These are phyloP conservation scores for Micractinium sp. DNA, from an alignment of 139 green algal genomes.

Conservation along the genomic window DNA sequence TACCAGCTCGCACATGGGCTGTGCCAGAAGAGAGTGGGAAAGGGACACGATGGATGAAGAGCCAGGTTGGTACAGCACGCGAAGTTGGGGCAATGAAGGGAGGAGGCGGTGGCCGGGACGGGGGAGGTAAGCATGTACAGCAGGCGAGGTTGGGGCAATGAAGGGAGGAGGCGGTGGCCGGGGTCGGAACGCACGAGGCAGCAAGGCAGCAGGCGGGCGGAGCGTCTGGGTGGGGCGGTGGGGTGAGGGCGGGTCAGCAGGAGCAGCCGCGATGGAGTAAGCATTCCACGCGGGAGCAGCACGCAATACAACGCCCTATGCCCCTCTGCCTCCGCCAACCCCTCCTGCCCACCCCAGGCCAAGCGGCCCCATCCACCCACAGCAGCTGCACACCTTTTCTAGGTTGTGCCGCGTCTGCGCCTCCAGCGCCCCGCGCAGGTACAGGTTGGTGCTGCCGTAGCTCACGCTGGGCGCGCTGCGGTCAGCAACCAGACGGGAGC, in stretches of 20 bases:
- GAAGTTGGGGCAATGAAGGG: not conserved
- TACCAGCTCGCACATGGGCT: constrained; percentile 59
- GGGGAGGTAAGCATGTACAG: no score
- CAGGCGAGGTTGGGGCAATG: not conserved
- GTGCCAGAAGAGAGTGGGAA: not conserved
- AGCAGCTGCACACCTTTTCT: constrained; percentile 32
- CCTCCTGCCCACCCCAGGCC: not conserved
- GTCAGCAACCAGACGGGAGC: no score
- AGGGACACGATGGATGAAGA: not conserved
- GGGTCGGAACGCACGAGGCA: no score
- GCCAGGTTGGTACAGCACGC: not conserved
- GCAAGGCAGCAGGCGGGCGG: no score
- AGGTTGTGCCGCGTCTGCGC: constrained; percentile 87
- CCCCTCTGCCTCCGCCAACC: not conserved
- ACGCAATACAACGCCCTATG: not conserved
- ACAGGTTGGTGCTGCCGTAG: constrained; percentile 82
- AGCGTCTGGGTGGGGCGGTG: no score
- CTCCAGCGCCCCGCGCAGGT: constrained; percentile 90
- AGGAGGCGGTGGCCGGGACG: not conserved
- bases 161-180: not conserved
- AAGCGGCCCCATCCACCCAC: not conserved
- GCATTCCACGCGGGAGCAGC: not conserved
- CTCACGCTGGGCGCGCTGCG: constrained; percentile 77
- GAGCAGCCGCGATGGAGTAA: no score
- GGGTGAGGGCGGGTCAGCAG: no score